Evolutionary conservation across 495 filamentous ascomycete genomes (phyloP).

Genomic region (Cairneyella variabilis): DNA sequence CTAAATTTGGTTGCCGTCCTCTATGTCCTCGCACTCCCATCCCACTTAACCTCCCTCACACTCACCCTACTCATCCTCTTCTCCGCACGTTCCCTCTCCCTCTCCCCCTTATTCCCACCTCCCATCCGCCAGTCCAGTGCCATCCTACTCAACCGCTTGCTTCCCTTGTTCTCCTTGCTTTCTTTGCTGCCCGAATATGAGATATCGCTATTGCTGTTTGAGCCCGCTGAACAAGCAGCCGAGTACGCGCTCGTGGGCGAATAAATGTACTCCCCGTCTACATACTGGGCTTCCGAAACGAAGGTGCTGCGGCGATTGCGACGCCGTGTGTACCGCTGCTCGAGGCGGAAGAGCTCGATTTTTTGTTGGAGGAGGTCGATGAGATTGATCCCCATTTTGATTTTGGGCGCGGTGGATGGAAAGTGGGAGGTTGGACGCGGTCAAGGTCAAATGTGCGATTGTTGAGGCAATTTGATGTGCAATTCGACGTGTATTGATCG

Average conservation of each 20-base stretch:
- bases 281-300: slow-evolving; percentile 78
- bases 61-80: slow-evolving; percentile 15
- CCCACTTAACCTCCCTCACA: slow-evolving; percentile 26
- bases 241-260: slow-evolving; percentile 19
- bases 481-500: too few relatives aligned
- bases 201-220: slow-evolving; percentile 9
- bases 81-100: neutral
- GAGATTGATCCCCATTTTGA: slow-evolving; percentile 32
- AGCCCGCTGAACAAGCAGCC: slow-evolving; percentile 16
- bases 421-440: too few relatives aligned
- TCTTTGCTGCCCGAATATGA: slow-evolving; percentile 7
- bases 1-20: too few relatives aligned
- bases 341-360: slow-evolving; percentile 86
- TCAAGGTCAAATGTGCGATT: too few relatives aligned
- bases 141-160: slow-evolving; percentile 18
- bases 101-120: slow-evolving; percentile 15
- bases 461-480: too few relatives aligned
- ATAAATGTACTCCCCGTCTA: slow-evolving; percentile 89
- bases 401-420: neutral
- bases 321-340: slow-evolving; percentile 86
- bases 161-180: slow-evolving; percentile 45
- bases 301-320: slow-evolving; percentile 79
- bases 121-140: slow-evolving; percentile 21
- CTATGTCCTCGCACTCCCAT: neutral
- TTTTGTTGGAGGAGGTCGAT: slow-evolving; percentile 53